Conservation (phyloP, 805 yeast species). For the Wickerhamomyces canadensis region DNA sequence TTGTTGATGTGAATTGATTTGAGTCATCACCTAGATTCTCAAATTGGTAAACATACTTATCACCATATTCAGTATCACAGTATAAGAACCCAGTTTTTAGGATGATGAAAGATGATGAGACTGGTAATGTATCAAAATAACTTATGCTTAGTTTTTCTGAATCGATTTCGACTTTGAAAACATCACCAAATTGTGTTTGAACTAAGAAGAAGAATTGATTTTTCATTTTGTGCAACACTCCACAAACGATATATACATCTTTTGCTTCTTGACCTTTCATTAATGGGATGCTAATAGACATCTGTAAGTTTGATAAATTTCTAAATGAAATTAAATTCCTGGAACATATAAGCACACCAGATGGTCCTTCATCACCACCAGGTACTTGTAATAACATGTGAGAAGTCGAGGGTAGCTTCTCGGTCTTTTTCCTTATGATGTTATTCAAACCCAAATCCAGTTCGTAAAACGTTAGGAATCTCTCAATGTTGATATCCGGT, state of each 20-base stretch:
- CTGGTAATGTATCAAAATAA: slow-evolving; percentile 75
- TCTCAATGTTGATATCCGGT: slow-evolving; percentile 22
- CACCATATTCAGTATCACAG: slow-evolving; percentile 57
- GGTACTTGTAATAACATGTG: slow-evolving; percentile 64
- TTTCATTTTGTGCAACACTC: slow-evolving; percentile 63
- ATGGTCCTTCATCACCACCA: slow-evolving; percentile 62
- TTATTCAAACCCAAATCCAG: slow-evolving; percentile 83
- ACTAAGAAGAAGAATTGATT: slow-evolving; percentile 56
- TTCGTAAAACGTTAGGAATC: slow-evolving; percentile 62
- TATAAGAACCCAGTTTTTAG: slow-evolving; percentile 73
- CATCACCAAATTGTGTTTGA: slow-evolving; percentile 70
- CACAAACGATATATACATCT: slow-evolving; percentile 40
- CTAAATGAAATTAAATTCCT: slow-evolving; percentile 48
- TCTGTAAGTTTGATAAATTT: slow-evolving; percentile 32
- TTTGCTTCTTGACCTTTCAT: slow-evolving; percentile 25
- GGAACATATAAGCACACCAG: slow-evolving; percentile 65
- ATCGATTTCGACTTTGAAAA: slow-evolving; percentile 52
- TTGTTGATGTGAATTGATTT: slow-evolving; percentile 31
- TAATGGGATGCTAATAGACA: slow-evolving; percentile 51
- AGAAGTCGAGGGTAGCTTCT: slow-evolving; percentile 34
- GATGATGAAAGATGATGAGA: slow-evolving; percentile 49
- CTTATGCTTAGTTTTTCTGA: slow-evolving; percentile 34
- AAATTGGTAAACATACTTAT: slow-evolving; percentile 71
- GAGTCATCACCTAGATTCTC: slow-evolving; percentile 66
- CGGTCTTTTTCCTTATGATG: slow-evolving; percentile 49